phyloP scores from a whole-genome alignment of 2,329 filamentous ascomycete genomes.

The Colletotrichum sidae region DNA sequence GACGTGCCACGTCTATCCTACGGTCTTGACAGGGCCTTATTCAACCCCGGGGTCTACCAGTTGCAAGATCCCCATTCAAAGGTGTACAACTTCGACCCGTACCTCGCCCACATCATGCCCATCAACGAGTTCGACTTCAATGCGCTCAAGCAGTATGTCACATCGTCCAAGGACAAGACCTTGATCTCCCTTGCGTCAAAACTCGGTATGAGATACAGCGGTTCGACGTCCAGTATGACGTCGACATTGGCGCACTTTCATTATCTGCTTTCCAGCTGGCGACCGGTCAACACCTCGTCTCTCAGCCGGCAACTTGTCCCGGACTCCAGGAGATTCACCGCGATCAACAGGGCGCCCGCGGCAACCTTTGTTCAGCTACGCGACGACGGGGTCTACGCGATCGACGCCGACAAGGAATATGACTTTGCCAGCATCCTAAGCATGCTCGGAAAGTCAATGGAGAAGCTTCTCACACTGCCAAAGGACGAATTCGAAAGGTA shows the following conservation, averaged over 20 bases:
- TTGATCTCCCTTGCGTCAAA: conserved; percentile 76
- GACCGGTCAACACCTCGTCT: conserved; percentile 73
- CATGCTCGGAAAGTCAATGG: conserved; percentile 95
- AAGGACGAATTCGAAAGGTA: conserved; percentile 90
- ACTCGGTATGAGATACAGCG: conserved; percentile 83
- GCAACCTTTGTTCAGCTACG: conserved; percentile 86
- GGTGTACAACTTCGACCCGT: conserved; percentile 97
- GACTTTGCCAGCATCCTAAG: conserved; percentile 88
- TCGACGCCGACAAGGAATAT: conserved; percentile 95
- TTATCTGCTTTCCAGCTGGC: conserved; percentile 87
- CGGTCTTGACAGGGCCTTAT: conserved; percentile 88
- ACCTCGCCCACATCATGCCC: conserved; percentile 93
- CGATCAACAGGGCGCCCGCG: conserved; percentile 76
- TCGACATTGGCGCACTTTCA: conserved; percentile 90
- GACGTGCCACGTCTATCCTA: conserved; percentile 73
- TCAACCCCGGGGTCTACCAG: conserved; percentile 93
- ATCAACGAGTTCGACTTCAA: conserved; percentile 92
- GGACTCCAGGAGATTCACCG: conserved; percentile 75
- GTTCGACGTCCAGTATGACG: conserved; percentile 98
- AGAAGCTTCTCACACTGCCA: conserved; percentile 89
- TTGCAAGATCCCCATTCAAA: conserved; percentile 88
- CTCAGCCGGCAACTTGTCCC: conserved; percentile 76
- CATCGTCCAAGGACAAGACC: conserved; percentile 84
- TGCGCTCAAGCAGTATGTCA: conserved; percentile 86
- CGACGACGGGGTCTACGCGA: conserved; percentile 89